Conservation (phyloP, 2,329 filamentous ascomycete species). For the Colletotrichum godetiae region DNA sequence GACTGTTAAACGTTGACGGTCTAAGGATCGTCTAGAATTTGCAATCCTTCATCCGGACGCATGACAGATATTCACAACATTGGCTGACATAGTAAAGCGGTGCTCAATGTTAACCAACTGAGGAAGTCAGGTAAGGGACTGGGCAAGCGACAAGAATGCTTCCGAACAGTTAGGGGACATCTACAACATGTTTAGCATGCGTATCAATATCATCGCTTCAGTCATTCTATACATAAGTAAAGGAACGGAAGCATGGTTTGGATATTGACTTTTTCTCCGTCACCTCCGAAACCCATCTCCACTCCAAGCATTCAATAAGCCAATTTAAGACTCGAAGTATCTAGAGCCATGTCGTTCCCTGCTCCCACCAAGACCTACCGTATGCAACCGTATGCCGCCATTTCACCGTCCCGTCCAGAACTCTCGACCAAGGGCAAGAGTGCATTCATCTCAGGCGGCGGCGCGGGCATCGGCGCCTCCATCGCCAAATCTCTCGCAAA, state of each 20-base stretch:
- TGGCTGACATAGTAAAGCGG: not conserved
- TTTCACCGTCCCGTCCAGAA: slow-evolving; percentile 40
- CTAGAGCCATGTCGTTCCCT: slow-evolving; percentile 29
- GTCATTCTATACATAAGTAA: too few relatives aligned
- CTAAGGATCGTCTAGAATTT: not conserved
- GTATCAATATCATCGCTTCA: too few relatives aligned
- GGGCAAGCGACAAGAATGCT: too few relatives aligned
- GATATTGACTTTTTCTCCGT: too few relatives aligned
- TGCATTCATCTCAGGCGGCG: slow-evolving; percentile 66
- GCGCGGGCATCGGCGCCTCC: slow-evolving; percentile 60
- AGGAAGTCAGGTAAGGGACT: too few relatives aligned
- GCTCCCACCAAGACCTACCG: slow-evolving; percentile 37
- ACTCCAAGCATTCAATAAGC: not conserved
- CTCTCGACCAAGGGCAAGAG: slow-evolving; percentile 52
- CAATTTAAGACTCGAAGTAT: not conserved
- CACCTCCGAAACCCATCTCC: not conserved
- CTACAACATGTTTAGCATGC: too few relatives aligned
- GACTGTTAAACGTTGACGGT: not conserved
- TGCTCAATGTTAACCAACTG: too few relatives aligned
- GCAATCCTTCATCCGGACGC: not conserved
- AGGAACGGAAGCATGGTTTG: too few relatives aligned
- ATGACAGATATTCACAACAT: not conserved
- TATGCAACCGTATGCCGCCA: slow-evolving; percentile 40
- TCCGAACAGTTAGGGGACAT: too few relatives aligned
- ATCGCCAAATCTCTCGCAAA: slow-evolving; percentile 54